Evolutionary conservation across 2,329 filamentous ascomycete genomes (phyloP).

Genomic region (Penicillium sp.): DNA sequence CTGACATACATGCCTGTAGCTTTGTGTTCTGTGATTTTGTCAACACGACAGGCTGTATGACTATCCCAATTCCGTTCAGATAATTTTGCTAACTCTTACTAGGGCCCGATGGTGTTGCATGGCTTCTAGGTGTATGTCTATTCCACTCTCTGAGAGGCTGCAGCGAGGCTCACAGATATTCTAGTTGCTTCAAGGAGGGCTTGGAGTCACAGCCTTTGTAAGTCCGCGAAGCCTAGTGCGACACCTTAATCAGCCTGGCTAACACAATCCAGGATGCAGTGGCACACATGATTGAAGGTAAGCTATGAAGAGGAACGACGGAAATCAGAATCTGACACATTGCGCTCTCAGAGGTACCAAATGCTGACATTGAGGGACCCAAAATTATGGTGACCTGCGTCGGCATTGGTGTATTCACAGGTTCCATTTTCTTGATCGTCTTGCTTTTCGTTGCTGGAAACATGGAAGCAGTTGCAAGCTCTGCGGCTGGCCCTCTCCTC

Average conservation of each 20-base stretch:
- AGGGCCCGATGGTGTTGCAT: conserved; percentile 59
- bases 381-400: conserved; percentile 64
- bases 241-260: background rate
- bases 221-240: conserved; percentile 4
- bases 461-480: conserved; percentile 53
- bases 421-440: conserved; percentile 59
- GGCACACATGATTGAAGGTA: conserved; percentile 50
- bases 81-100: conserved; percentile 9
- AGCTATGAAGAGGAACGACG: too few relatives aligned
- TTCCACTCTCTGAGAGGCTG: too few relatives aligned
- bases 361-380: conserved; percentile 53
- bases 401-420: conserved; percentile 59
- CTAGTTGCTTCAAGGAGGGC: conserved; percentile 46
- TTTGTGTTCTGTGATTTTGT: conserved; percentile 61
- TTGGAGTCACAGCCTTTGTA: conserved; percentile 52
- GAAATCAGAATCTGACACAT: background rate
- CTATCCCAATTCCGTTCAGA: too few relatives aligned
- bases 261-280: conserved; percentile 31
- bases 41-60: conserved; percentile 59
- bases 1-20: conserved; percentile 18
- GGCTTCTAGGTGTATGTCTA: conserved; percentile 37
- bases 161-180: conserved; percentile 11
- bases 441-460: conserved; percentile 61
- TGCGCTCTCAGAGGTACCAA: conserved; percentile 33
- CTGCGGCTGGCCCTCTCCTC: conserved; percentile 55